Base-by-base conservation (phyloP, 306 rosid species). In the Vigna radiata region DNA sequence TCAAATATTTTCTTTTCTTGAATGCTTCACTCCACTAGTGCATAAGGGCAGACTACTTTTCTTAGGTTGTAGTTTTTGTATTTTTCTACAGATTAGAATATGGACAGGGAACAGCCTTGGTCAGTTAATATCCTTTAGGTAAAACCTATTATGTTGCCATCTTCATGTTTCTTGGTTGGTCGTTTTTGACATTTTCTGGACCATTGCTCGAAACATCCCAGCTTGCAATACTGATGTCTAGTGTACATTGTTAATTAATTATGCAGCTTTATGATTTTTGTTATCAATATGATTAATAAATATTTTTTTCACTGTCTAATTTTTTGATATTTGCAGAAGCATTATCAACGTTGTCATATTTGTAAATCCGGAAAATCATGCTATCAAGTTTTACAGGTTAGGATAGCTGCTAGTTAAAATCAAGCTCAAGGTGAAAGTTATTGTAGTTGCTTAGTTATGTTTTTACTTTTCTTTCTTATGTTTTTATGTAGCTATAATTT, bases 341-440 rank as follows among this genome's bases (percentile, higher is more conserved):
- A 95, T 85, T 75, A 64, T 81, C 93, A 83, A 68, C 91, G 83
- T 68, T 95, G 98, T 76, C 87, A 86, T 66, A 64, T 84, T 72
- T 95, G 98, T 86, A 92, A 85, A 84, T 85, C 92, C 1, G 96
- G 97, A 79, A 84, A 88, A 76, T 70, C 87, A 21, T 92, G 97
- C 88, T 90, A 95, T 83, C 95, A 88, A 53, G 39, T 82, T 83
- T 86, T 95, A 82, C 98, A 95, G 97, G 98, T 92, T 83, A 86
- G 95, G 48, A 60, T 73, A 62, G 75, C 72, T 86, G 59, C 73
- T 77, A 69, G 61, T 78, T 68, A 61, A 63, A 19, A 71, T 68
- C 55, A 73, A 63, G 79, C 64, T 73, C 47, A 46, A 52, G 63
- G 50, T 55, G 60, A 71, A 60, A 63, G 68, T 82, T 68, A 21